These are phyloP conservation scores for Perilla frutescens DNA, from an alignment of 257 asterid species.

Conservation along the genomic window DNA sequence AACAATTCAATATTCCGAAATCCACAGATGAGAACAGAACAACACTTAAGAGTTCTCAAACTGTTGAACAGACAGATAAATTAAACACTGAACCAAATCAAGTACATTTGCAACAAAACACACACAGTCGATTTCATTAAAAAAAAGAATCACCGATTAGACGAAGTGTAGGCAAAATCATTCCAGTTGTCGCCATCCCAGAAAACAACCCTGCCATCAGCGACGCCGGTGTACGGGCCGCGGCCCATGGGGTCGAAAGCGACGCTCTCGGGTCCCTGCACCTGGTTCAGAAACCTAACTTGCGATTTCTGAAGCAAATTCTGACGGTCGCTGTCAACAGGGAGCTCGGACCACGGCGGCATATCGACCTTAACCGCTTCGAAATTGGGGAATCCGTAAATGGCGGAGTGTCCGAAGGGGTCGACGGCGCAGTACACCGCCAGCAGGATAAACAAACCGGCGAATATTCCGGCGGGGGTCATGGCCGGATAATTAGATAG, in stretches of 20 bases:
- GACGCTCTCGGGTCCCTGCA: conserved; percentile 93
- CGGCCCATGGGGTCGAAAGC: conserved; percentile 84
- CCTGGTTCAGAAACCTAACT: conserved; percentile 71
- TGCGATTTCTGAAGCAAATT: conserved; percentile 85
- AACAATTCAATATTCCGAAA: neutral
- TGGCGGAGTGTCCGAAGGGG: conserved; percentile 76
- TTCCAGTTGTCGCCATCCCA: conserved; percentile 85
- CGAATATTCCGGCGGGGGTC: conserved; percentile 49
- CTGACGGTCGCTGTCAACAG: conserved; percentile 57
- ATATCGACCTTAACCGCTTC: conserved; percentile 61
- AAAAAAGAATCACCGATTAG: conserved; percentile 64
- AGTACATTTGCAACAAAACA: neutral
- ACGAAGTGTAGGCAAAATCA: conserved; percentile 88
- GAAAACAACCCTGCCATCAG: conserved; percentile 85
- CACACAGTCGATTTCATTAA: neutral
- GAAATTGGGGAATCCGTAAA: conserved; percentile 70
- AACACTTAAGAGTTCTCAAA: no score
- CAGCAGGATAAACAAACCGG: conserved; percentile 53
- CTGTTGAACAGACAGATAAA: neutral
- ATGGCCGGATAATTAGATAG: conserved; percentile 32
- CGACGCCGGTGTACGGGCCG: conserved; percentile 93
- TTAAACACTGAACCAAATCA: neutral
- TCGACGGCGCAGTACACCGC: conserved; percentile 90
- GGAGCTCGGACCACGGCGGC: conserved; percentile 78
- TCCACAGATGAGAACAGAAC: no score